A percentile compares a stretch with the other conserved stretches of the same genome.
phyloP scores from a whole-genome alignment of 2,329 filamentous ascomycete species.

The Xylaria sp. region DNA sequence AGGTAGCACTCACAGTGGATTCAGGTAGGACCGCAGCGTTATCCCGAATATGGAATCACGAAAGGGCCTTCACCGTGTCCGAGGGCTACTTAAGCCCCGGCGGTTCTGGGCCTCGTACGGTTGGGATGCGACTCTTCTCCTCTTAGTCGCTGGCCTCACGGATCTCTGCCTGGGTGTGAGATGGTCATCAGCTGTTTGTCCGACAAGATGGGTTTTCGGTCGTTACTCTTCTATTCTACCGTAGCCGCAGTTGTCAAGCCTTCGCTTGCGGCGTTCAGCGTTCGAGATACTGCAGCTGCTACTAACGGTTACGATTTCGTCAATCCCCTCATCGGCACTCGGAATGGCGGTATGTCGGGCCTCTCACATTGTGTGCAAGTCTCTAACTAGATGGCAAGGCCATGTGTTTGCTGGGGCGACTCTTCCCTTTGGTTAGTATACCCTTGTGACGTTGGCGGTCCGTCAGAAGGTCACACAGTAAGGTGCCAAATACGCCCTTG shows the following conservation, averaged over 20 bases:
- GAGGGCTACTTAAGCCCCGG: slow-evolving; percentile 16
- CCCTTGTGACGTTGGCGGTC: background rate
- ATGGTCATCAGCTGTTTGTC: slow-evolving; percentile 8
- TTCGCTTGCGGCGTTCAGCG: slow-evolving; percentile 29
- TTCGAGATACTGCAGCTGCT: slow-evolving; percentile 30
- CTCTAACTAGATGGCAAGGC: slow-evolving; percentile 42
- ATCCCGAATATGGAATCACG: slow-evolving; percentile 20
- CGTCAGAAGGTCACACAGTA: background rate
- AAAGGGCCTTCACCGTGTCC: slow-evolving; percentile 7
- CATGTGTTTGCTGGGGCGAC: slow-evolving; percentile 53
- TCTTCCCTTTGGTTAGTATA: slow-evolving; percentile 48
- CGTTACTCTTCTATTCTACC: slow-evolving; percentile 24
- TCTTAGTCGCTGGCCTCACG: background rate
- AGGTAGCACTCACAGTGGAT: slow-evolving; percentile 31
- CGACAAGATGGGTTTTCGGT: slow-evolving; percentile 33
- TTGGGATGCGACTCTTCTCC: background rate
- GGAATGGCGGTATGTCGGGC: slow-evolving; percentile 48
- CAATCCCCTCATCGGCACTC: slow-evolving; percentile 51
- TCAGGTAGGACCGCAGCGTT: slow-evolving; percentile 10
- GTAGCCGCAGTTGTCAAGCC: slow-evolving; percentile 26
- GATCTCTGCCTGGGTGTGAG: background rate
- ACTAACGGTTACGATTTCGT: slow-evolving; percentile 47
- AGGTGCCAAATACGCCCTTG: background rate
- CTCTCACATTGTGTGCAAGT: background rate
- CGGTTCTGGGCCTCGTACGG: slow-evolving; percentile 2